Evolutionary conservation across 179 eudicot species (phyloP).

Genomic region (Spinacia oleracea): DNA sequence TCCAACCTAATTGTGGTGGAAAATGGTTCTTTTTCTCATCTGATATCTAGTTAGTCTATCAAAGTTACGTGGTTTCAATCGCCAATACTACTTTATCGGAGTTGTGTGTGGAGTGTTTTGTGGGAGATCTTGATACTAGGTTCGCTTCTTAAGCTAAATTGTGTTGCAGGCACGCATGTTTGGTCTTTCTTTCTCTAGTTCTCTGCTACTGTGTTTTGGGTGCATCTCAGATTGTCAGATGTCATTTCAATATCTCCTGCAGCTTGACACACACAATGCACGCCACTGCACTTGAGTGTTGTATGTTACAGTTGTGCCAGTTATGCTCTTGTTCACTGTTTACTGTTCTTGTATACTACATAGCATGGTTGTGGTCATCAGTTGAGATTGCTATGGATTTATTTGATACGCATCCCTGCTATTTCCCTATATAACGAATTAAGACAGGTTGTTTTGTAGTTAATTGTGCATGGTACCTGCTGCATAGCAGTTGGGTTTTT

Average conservation of each 20-base stretch:
- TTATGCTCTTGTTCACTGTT: not conserved
- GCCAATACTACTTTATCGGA: not conserved
- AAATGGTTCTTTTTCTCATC: not conserved
- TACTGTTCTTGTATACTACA: not conserved
- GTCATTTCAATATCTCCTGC: not conserved
- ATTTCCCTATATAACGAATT: not conserved
- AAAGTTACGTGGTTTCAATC: slow-evolving; percentile 3
- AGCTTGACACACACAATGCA: not conserved
- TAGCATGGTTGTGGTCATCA: too few relatives aligned
- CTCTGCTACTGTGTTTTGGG: not conserved
- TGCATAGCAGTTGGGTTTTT: not conserved
- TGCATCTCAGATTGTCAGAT: not conserved
- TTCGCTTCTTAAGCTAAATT: not conserved
- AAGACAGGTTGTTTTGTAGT: not conserved
- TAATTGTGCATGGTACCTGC: not conserved
- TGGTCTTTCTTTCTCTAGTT: not conserved
- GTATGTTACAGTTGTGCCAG: not conserved
- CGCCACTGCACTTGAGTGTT: not conserved
- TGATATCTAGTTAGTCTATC: slow-evolving; percentile 1
- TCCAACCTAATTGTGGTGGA: not conserved
- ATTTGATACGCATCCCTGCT: not conserved
- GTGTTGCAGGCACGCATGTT: not conserved
- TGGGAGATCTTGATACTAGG: not conserved
- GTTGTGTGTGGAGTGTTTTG: not conserved
- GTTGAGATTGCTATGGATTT: not conserved